These are phyloP conservation scores for Leccinum truebloodii DNA, from an alignment of 768 basidiomycete genomes.

Conservation along the genomic window DNA sequence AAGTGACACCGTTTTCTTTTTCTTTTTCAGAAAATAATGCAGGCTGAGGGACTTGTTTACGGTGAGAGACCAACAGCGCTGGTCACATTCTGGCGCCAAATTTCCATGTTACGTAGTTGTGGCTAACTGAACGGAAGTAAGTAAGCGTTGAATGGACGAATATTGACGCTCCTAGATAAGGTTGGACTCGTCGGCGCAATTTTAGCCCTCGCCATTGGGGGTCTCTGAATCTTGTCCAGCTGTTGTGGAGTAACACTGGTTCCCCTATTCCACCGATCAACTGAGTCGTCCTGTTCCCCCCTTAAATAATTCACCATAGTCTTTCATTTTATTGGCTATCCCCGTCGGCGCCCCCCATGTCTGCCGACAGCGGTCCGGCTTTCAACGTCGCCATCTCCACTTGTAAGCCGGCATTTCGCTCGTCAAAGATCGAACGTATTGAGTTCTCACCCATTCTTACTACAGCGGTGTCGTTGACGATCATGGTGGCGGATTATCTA, in stretches of 20 bases:
- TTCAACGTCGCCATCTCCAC: conserved; percentile 13
- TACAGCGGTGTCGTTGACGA: conserved; percentile 6
- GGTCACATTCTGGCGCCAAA: not conserved
- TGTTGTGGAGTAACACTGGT: not conserved
- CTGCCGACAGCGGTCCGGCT: conserved; percentile 3
- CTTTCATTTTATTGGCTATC: conserved; percentile 5
- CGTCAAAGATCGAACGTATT: not conserved
- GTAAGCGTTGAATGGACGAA: not conserved
- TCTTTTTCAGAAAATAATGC: not conserved
- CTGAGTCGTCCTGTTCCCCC: not conserved
- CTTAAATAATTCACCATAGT: not conserved
- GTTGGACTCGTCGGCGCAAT: not conserved
- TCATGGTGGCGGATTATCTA: conserved; percentile 21
- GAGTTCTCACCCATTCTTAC: not conserved
- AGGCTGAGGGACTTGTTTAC: not conserved
- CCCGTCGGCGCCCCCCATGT: not conserved
- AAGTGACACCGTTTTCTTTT: not conserved
- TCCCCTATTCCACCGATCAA: not conserved
- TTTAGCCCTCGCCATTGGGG: not conserved
- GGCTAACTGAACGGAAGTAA: not conserved
- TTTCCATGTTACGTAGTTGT: not conserved
- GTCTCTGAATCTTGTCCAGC: not conserved
- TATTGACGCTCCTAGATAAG: not conserved
- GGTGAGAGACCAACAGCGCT: not conserved
- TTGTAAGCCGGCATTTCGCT: conserved; percentile 4